These are phyloP conservation scores for Perilla frutescens DNA, from an alignment of 257 asterid species.

Conservation along the genomic window DNA sequence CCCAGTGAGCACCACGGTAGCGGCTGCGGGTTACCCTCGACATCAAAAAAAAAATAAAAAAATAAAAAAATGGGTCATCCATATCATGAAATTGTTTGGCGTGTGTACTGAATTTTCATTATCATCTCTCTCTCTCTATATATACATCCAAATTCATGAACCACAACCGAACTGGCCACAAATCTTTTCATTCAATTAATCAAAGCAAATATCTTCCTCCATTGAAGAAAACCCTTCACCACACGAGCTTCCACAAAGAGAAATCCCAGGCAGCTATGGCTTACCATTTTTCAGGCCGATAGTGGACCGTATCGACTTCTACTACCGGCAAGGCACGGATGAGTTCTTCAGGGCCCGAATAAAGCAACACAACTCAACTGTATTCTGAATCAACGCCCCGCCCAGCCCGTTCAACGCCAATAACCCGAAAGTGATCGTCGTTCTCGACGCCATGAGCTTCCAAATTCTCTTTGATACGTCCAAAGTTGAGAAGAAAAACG, in stretches of 20 bases:
- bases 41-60: no score
- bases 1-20: no score
- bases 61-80: no score
- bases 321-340: constrained; percentile 49
- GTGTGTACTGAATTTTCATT: no score
- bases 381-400: constrained; percentile 52
- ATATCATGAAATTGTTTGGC: no score
- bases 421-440: constrained; percentile 43
- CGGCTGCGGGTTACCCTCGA: no score
- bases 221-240: neutral
- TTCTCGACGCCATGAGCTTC: constrained; percentile 41
- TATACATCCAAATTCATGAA: no score
- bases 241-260: constrained; percentile 40
- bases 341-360: constrained; percentile 51
- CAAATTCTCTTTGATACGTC: constrained; percentile 4
- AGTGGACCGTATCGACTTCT: constrained; percentile 49
- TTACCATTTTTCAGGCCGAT: constrained; percentile 52
- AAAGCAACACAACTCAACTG: constrained; percentile 51
- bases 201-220: constrained; percentile 24
- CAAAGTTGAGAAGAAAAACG: constrained; percentile 19
- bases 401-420: constrained; percentile 63
- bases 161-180: no score
- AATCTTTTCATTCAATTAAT: neutral
- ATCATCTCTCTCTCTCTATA: no score
- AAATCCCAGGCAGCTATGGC: constrained; percentile 61